phyloP scores from a whole-genome alignment of 1,139 yeast species.

The Candida sp. region DNA sequence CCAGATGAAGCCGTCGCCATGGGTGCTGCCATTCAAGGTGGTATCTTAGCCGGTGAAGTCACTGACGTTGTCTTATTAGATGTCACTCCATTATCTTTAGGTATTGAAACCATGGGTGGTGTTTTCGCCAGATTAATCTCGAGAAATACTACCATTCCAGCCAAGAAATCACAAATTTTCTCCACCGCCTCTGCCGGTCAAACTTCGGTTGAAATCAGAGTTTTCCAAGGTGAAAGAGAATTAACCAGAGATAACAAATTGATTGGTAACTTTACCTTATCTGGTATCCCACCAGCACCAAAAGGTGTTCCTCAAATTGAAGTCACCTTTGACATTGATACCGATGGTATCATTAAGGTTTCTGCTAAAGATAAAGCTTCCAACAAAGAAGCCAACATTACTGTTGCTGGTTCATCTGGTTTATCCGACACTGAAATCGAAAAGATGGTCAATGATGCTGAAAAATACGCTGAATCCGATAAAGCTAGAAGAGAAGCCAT shows the following conservation, averaged over 20 bases:
- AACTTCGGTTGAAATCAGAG: constrained; percentile 98
- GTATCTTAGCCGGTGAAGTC: constrained; percentile 97
- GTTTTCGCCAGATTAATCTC: constrained; percentile 96
- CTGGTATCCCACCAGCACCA: constrained; percentile 99
- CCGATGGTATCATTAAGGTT: constrained; percentile 98
- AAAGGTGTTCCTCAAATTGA: constrained; percentile 99
- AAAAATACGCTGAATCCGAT: constrained; percentile 95
- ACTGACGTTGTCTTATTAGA: constrained; percentile 76
- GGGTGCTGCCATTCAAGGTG: constrained; percentile 99
- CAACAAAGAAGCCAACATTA: constrained; percentile 97
- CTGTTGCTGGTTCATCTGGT: constrained; percentile 99
- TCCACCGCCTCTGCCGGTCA: constrained; percentile 99
- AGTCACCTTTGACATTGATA: constrained; percentile 96
- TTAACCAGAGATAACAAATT: constrained; percentile 98
- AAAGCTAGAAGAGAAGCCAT: constrained; percentile 93
- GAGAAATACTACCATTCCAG: constrained; percentile 98
- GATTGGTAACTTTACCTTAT: constrained; percentile 94
- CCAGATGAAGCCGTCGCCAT: constrained; percentile 99
- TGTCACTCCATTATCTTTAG: constrained; percentile 97
- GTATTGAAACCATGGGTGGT: constrained; percentile 99
- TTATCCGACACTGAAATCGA: constrained; percentile 94
- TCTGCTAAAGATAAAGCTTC: constrained; percentile 99
- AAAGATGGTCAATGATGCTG: constrained; percentile 98
- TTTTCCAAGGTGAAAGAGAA: constrained; percentile 99
- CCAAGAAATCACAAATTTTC: constrained; percentile 95